Conservation (phyloP, 345 rosid species). For the Eucalyptus albens region DNA sequence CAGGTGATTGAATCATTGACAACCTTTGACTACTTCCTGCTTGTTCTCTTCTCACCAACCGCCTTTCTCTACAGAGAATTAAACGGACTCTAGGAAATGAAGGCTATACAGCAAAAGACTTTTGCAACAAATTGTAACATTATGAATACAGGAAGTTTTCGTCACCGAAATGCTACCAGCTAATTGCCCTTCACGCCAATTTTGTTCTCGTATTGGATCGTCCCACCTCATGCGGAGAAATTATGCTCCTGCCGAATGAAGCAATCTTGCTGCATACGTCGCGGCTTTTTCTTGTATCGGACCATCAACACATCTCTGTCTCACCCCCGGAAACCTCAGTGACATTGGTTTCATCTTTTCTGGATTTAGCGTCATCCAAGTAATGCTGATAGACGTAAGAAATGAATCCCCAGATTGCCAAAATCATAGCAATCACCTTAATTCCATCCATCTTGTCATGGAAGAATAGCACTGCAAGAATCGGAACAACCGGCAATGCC, state of each 20-base stretch:
- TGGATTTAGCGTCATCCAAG: constrained; percentile 13
- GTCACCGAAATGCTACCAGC: background rate
- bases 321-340: background rate
- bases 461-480: constrained; percentile 39
- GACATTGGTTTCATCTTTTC: background rate
- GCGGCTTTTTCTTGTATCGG: background rate
- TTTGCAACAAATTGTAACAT: background rate
- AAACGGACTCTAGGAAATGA: background rate
- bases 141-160: background rate
- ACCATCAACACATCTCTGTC: background rate
- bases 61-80: background rate
- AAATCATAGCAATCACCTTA: constrained; percentile 34
- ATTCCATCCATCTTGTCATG: constrained; percentile 44
- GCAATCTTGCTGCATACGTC: background rate
- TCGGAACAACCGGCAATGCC: constrained; percentile 29
- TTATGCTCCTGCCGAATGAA: background rate
- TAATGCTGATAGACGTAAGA: constrained; percentile 39
- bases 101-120: background rate
- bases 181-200: background rate
- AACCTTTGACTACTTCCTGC: background rate
- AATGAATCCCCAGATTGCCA: constrained; percentile 42
- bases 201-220: background rate
- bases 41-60: background rate
- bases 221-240: background rate
- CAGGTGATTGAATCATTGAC: background rate